phyloP scores from a whole-genome alignment of 495 filamentous ascomycete genomes.

The Schizothecium vesticola region DNA sequence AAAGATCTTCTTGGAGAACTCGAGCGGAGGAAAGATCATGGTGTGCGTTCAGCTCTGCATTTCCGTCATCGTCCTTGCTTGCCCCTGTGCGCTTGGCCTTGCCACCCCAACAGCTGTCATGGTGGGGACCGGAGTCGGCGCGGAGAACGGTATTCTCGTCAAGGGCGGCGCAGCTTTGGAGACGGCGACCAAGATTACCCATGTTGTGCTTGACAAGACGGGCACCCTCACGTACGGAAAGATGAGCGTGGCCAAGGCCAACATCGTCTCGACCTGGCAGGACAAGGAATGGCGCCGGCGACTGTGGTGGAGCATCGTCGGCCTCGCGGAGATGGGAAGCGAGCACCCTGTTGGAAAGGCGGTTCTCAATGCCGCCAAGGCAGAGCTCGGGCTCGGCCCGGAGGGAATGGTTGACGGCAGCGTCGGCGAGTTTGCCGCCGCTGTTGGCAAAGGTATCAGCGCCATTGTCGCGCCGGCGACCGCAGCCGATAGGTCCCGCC shows the following conservation, averaged over 20 bases:
- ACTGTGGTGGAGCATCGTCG: constrained; percentile 92
- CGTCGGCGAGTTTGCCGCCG: constrained; percentile 76
- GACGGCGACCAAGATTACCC: constrained; percentile 82
- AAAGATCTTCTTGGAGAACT: constrained; percentile 76
- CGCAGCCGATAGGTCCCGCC: constrained; percentile 57
- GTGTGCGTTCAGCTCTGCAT: constrained; percentile 97
- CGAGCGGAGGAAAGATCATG: constrained; percentile 85
- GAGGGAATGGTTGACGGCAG: constrained; percentile 76
- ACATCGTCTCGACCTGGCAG: constrained; percentile 63
- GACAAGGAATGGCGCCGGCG: constrained; percentile 60
- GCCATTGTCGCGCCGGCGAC: constrained; percentile 74
- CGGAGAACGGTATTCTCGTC: constrained; percentile 94
- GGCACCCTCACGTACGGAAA: constrained; percentile 91
- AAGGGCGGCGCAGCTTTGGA: constrained; percentile 94
- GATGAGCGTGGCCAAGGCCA: constrained; percentile 78
- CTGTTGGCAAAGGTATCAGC: constrained; percentile 79
- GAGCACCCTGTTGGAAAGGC: constrained; percentile 94
- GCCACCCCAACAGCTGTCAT: constrained; percentile 96
- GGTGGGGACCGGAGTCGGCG: constrained; percentile 95
- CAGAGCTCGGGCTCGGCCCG: constrained; percentile 61
- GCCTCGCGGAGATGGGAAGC: constrained; percentile 86
- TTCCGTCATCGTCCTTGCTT: constrained; percentile 97
- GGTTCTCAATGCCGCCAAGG: constrained; percentile 66
- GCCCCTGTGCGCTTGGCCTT: constrained; percentile 90
- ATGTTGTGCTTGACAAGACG: constrained; percentile 98